These are phyloP conservation scores for Annulohypoxylon maeteangense DNA, from an alignment of 495 filamentous ascomycete genomes.

Conservation along the genomic window DNA sequence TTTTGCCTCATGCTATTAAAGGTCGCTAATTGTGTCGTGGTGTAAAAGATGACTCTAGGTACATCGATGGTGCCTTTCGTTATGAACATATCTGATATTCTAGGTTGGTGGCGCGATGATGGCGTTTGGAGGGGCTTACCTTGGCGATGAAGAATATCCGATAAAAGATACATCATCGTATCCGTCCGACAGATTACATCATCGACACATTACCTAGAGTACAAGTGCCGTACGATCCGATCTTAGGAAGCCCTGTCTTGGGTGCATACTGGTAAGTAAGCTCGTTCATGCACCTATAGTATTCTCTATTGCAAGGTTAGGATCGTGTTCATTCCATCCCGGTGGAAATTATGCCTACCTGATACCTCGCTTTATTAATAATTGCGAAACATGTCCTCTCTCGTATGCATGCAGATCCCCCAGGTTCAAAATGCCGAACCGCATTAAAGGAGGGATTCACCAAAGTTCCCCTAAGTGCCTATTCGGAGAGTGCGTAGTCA, in stretches of 20 bases:
- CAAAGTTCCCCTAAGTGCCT: conserved; percentile 2
- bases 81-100: not conserved
- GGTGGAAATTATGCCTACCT: conserved; percentile 9
- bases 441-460: not conserved
- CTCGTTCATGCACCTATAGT: not conserved
- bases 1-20: too few relatives aligned
- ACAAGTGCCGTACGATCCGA: not conserved
- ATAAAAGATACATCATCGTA: not conserved
- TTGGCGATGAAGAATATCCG: not conserved
- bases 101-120: not conserved
- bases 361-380: conserved; percentile 12
- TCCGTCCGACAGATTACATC: not conserved
- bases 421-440: conserved; percentile 11
- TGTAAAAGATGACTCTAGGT: not conserved
- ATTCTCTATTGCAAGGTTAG: not conserved
- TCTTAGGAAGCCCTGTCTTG: not conserved
- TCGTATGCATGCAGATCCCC: conserved; percentile 8
- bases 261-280: not conserved
- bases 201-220: not conserved
- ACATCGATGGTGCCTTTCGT: not conserved
- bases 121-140: not conserved
- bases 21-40: not conserved
- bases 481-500: not conserved
- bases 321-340: not conserved
- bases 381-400: conserved; percentile 14